Conservation (phyloP, 208 protist genomes). For the Leishmania turanica region DNA sequence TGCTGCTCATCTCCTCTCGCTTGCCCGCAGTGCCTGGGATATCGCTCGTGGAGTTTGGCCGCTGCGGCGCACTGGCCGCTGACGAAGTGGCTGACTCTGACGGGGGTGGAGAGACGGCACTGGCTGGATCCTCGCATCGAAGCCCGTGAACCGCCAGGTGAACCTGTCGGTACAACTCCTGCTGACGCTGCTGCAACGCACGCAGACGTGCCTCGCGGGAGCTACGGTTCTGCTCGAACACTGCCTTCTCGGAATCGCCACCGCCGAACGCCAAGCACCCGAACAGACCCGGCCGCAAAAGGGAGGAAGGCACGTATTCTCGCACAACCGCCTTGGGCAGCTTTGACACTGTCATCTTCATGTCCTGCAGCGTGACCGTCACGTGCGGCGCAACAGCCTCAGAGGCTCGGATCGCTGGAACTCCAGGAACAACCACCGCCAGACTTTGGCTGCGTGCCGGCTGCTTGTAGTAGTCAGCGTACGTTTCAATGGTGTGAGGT, state of each 20-base stretch:
- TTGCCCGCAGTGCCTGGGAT: background rate
- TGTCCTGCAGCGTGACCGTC: constrained; percentile 32
- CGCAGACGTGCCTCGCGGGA: constrained; percentile 40
- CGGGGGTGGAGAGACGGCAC: background rate
- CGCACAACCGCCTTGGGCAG: constrained; percentile 34
- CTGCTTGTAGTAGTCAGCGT: constrained; percentile 71
- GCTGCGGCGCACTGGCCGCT: background rate
- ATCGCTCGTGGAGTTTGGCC: background rate
- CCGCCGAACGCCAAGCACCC: constrained; percentile 61
- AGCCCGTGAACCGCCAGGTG: constrained; percentile 23
- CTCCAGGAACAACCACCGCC: background rate
- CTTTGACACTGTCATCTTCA: constrained; percentile 36
- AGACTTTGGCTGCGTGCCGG: background rate
- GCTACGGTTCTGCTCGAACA: constrained; percentile 46
- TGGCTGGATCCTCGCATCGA: background rate
- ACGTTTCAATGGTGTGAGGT: constrained; percentile 38
- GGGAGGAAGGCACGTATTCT: constrained; percentile 38
- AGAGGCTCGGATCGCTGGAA: constrained; percentile 12
- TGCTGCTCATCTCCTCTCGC: background rate
- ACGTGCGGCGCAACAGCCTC: constrained; percentile 14
- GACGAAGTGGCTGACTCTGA: background rate
- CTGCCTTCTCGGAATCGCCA: constrained; percentile 21
- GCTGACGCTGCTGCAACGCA: constrained; percentile 47
- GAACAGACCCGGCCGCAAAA: constrained; percentile 36
- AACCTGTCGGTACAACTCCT: constrained; percentile 43